Percentiles rank a stretch among this genome's conserved stretches.
These are phyloP conservation scores for Sugiyamaella sp. DNA, from an alignment of 1,139 yeast genomes.

Conservation along the genomic window DNA sequence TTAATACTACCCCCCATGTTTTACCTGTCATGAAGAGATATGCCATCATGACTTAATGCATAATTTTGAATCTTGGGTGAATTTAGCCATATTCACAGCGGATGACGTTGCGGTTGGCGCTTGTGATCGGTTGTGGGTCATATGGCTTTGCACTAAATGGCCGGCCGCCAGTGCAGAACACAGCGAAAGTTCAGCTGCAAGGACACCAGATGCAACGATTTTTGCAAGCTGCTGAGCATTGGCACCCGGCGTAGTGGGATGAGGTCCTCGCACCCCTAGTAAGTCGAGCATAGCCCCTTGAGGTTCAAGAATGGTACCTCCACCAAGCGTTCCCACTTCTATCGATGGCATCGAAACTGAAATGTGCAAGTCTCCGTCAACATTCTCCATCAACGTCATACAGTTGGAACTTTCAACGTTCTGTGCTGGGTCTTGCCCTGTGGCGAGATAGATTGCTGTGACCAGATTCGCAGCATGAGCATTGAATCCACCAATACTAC, in stretches of 20 bases:
- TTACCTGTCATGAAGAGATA: neutral
- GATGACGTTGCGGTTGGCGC: slow-evolving; percentile 48
- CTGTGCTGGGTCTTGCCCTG: slow-evolving; percentile 99
- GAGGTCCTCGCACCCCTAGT: slow-evolving; percentile 95
- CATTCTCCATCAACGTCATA: slow-evolving; percentile 90
- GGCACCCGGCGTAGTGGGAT: slow-evolving; percentile 89
- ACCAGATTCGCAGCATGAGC: slow-evolving; percentile 97
- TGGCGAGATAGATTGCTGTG: slow-evolving; percentile 89
- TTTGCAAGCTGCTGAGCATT: slow-evolving; percentile 96
- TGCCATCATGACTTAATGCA: slow-evolving; percentile 54
- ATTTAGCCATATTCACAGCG: slow-evolving; percentile 53
- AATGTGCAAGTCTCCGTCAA: slow-evolving; percentile 78
- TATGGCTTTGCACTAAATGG: slow-evolving; percentile 95
- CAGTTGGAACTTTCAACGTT: slow-evolving; percentile 97
- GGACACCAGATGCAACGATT: slow-evolving; percentile 90
- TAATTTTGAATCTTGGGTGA: slow-evolving; percentile 69
- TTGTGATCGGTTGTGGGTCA: slow-evolving; percentile 78
- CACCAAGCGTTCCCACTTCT: slow-evolving; percentile 99
- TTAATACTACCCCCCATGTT: neutral
- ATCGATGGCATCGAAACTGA: slow-evolving; percentile 98
- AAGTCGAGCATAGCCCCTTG: slow-evolving; percentile 96
- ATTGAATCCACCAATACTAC: slow-evolving; percentile 95
- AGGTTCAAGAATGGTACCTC: slow-evolving; percentile 97
- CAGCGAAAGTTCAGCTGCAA: slow-evolving; percentile 94
- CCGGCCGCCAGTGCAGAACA: slow-evolving; percentile 98